Base-by-base conservation (phyloP, 2,329 filamentous ascomycete genomes). In the Piedraia hortae region DNA sequence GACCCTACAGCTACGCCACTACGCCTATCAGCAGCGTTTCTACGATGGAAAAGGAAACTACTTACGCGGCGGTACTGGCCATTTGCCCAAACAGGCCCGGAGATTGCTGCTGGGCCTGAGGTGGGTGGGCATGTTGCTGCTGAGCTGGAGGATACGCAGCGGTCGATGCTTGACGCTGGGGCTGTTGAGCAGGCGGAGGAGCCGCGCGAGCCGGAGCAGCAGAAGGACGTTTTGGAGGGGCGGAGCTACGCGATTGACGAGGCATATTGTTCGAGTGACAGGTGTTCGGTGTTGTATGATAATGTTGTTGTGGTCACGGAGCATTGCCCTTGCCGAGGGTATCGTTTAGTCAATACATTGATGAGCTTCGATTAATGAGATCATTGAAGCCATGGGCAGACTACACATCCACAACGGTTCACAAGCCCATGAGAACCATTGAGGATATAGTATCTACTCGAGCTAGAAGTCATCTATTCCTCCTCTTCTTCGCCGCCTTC, bases 1-100 rank as follows among this genome's bases (percentile, higher is more conserved):
- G 78, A 90, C 32, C 85, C 85, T 45, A 93, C 70, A 37, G 85
- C 85, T 40, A 93, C 85, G 65, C 85, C 85, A 43, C 82, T 93
- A n/a, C n/a, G n/a, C n/a, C n/a, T n/a, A n/a, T n/a, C n/a, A n/a
- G n/a, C n/a, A n/a, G 38, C 35, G 26, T 16, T 3, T 6, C 2
- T 10, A 16, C 3, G 12, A 3, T 10, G 12, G 19, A 21, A 19
- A 14, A 12, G 21, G 6, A 21, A n/a, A 6, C 14, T 7, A 67
- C 78, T 55, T 69, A 93, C 82, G 85, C 85, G 47, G 85, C 85
- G 26, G 85, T 97, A 44, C 69, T 78, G 34, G 85, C 85, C 73
- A 97, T 91, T 59, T 93, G 77, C 27, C 77, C 82, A 36, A 97
- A 77, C 6, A 97, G 59, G 31, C 85, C 82, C 4, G 77, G 68